Percentiles rank a stretch among this genome's conserved stretches.
Evolutionary conservation across 768 basidiomycete species (phyloP).

Genomic region (Hygrophoropsis aurantiaca): DNA sequence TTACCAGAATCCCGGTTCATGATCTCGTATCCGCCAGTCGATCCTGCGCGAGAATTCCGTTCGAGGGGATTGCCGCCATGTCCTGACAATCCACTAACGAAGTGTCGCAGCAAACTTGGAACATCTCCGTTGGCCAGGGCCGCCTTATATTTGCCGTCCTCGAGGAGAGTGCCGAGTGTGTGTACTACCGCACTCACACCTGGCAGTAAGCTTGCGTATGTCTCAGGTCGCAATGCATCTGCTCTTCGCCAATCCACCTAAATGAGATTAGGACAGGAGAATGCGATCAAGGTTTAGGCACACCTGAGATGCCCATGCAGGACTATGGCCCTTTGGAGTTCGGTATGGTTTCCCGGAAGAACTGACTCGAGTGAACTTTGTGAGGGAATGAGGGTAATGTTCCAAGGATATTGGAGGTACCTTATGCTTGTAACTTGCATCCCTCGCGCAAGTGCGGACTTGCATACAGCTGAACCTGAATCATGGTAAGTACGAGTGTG

Average conservation of each 20-base stretch:
- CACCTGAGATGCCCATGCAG: slow-evolving; percentile 83
- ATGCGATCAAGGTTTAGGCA: slow-evolving; percentile 15
- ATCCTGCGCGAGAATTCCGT: slow-evolving; percentile 32
- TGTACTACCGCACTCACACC: slow-evolving; percentile 81
- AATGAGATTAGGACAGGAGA: slow-evolving; percentile 3
- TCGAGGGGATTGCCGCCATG: slow-evolving; percentile 58
- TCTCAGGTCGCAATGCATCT: slow-evolving; percentile 74
- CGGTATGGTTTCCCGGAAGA: slow-evolving; percentile 83
- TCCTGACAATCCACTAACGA: slow-evolving; percentile 41
- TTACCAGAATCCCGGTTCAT: slow-evolving; percentile 90
- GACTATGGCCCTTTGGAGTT: slow-evolving; percentile 87
- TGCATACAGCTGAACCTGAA: slow-evolving; percentile 90
- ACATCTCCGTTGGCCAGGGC: slow-evolving; percentile 62
- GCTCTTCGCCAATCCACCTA: slow-evolving; percentile 89
- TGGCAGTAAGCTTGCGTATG: slow-evolving; percentile 69
- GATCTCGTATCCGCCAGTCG: slow-evolving; percentile 61
- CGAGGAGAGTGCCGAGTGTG: slow-evolving; percentile 88
- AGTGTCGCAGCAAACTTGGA: slow-evolving; percentile 46
- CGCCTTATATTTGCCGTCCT: slow-evolving; percentile 78
- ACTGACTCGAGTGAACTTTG: slow-evolving; percentile 39
- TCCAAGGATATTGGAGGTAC: slow-evolving; percentile 37
- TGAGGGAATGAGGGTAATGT: not conserved
- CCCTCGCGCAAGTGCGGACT: slow-evolving; percentile 79
- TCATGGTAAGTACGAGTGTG: slow-evolving; percentile 1
- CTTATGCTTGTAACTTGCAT: slow-evolving; percentile 89